Base-by-base conservation (phyloP, 1,284 basidiomycete genomes). In the Phaffia rhodozyma region DNA sequence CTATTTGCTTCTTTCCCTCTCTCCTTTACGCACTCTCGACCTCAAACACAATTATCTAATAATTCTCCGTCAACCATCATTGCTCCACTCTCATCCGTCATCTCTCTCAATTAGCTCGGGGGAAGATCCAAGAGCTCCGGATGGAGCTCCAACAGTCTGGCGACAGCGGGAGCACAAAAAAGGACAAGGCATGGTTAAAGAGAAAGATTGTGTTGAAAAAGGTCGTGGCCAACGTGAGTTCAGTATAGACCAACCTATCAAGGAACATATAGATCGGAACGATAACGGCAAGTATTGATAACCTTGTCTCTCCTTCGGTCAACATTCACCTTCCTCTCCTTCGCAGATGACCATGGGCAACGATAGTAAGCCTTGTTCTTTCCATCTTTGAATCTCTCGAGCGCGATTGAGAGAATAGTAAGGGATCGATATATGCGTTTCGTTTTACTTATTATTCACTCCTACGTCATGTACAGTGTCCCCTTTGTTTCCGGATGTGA, bases 131-230 rank as follows among this genome's bases (percentile, higher is more conserved):
- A 81, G 91, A 91, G 73, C 71, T 79, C 25, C 71, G 76, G 52
- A 73, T 86, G 67, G 92, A 96, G 76, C 81, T 97, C 56, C 88
- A 91, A 73, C 86, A 87, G 63, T 86, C 90, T 7, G 88, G 90
- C 73, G 77, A 77, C 68, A 59, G 47, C n/a, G 30, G 16, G 2
- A 57, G 61, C 13, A 58, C 38, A 38, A 81, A 85, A 67, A 91
- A 91, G 77, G 92, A 97, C 81, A 97, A 96, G 81, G 92, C 91
- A 71, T 96, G 83, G 69, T 78, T 83, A 69, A 91, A 91, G 77
- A 83, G 90, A 69, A 94, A 91, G 82, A 90, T 83, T 0, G 87
- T 89, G 27, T 78, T 97, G 71, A 97, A 97, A 82, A 93, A 93
- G 80, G 87, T 97, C 69, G 90, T 65, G 6, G 63, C 63, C 51